These are phyloP conservation scores for Castanea crenata DNA, from an alignment of 306 rosid species.

Conservation along the genomic window DNA sequence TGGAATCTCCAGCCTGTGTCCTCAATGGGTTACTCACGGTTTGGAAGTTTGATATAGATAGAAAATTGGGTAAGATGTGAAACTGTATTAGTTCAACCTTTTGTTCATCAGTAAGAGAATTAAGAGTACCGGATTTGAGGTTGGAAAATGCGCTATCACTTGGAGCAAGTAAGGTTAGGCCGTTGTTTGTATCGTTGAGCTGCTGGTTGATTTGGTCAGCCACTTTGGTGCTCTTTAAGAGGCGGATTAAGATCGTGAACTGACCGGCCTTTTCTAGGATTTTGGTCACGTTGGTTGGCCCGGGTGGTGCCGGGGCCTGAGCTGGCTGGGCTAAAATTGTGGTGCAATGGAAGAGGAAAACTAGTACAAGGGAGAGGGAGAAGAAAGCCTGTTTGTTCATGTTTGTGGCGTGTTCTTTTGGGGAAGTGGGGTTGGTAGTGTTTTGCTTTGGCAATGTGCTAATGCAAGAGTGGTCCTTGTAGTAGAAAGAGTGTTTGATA, in stretches of 20 bases:
- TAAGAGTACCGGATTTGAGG: conserved; percentile 67
- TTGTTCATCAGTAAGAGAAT: conserved; percentile 51
- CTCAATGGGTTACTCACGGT: conserved; percentile 66
- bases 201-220: conserved; percentile 55
- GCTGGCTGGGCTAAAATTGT: conserved; percentile 37
- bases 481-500: conserved; percentile 15
- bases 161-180: conserved; percentile 58
- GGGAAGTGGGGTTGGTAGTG: background rate
- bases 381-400: conserved; percentile 27
- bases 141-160: conserved; percentile 54
- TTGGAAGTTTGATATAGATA: conserved; percentile 53
- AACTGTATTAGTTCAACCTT: conserved; percentile 66
- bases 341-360: conserved; percentile 9
- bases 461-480: background rate
- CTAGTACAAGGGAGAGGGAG: conserved; percentile 23
- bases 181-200: conserved; percentile 49
- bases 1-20: conserved; percentile 63
- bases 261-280: conserved; percentile 62
- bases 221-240: conserved; percentile 57
- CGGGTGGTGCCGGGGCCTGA: conserved; percentile 40
- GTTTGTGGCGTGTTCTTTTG: background rate
- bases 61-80: conserved; percentile 52
- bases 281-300: conserved; percentile 57
- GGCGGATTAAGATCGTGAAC: conserved; percentile 57
- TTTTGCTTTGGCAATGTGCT: background rate